phyloP scores from a whole-genome alignment of 768 basidiomycete species.

The Leccinum imitatum region DNA sequence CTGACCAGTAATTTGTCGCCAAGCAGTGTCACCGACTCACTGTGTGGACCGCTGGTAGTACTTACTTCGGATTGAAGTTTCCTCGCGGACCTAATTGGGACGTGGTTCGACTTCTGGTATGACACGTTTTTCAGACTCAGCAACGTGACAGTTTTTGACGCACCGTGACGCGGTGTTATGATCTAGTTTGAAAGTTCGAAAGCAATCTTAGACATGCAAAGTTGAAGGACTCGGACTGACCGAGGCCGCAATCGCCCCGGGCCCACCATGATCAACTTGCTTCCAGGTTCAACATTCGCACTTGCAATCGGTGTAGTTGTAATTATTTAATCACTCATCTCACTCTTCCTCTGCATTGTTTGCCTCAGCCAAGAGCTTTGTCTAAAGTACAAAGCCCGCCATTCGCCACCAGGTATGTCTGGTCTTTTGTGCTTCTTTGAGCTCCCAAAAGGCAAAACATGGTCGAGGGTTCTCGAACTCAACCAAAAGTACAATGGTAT shows the following conservation, averaged over 20 bases:
- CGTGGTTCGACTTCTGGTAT: too few species aligned
- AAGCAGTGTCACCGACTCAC: too few species aligned
- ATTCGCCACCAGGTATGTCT: conserved; percentile 15
- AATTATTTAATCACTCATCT: background rate
- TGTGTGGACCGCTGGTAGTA: too few species aligned
- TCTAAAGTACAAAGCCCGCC: background rate
- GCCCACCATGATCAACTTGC: background rate
- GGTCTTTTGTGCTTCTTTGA: conserved; percentile 12
- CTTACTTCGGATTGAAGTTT: too few species aligned
- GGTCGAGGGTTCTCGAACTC: conserved; percentile 11
- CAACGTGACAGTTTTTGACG: too few species aligned
- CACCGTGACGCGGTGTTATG: too few species aligned
- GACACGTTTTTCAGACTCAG: too few species aligned
- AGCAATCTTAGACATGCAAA: too few species aligned
- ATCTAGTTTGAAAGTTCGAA: too few species aligned
- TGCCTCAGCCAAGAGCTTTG: conserved; percentile 1
- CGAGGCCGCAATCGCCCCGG: background rate
- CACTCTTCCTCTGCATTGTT: background rate
- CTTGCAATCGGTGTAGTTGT: background rate
- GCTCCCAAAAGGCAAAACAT: conserved; percentile 6
- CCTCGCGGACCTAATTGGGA: too few species aligned
- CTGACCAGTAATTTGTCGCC: too few species aligned
- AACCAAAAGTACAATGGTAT: conserved; percentile 12
- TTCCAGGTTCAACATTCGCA: background rate
- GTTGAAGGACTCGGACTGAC: background rate